phyloP scores from a whole-genome alignment of 148 eudicot species.

The Nyssa sinensis region DNA sequence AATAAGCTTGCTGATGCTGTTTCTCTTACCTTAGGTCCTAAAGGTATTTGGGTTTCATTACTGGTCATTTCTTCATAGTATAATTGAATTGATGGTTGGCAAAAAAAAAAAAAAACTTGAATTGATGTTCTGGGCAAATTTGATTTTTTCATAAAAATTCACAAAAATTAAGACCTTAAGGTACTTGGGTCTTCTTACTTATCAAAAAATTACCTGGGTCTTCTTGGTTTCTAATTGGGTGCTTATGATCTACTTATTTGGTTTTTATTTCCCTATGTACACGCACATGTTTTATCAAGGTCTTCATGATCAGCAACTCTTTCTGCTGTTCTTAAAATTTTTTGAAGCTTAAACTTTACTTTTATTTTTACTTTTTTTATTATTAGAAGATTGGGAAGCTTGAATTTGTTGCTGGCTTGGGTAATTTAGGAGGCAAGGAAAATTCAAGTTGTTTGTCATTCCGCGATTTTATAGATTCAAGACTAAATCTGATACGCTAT shows the following conservation, averaged over 20 bases:
- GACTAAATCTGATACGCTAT: no score
- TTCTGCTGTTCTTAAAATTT: neutral
- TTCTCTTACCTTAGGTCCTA: constrained; percentile 94
- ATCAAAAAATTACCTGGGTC: no score
- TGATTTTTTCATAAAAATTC: neutral
- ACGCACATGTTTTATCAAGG: neutral
- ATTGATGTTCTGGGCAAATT: neutral
- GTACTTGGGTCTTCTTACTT: neutral
- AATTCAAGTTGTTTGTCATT: no score
- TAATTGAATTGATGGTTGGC: neutral
- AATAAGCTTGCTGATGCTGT: constrained; percentile 97
- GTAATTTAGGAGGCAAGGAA: no score
- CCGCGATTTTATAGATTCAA: no score
- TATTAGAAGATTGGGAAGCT: neutral
- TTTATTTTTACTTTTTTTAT: neutral
- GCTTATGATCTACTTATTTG: neutral
- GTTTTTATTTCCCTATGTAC: neutral
- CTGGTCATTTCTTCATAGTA: neutral
- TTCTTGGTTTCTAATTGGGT: neutral
- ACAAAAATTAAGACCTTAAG: neutral
- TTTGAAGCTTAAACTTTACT: neutral
- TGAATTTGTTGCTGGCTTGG: neutral
- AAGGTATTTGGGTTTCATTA: constrained; percentile 46
- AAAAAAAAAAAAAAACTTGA: no score
- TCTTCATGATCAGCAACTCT: neutral